Evolutionary conservation across 768 basidiomycete species (phyloP).

Genomic region (Russula virescens): DNA sequence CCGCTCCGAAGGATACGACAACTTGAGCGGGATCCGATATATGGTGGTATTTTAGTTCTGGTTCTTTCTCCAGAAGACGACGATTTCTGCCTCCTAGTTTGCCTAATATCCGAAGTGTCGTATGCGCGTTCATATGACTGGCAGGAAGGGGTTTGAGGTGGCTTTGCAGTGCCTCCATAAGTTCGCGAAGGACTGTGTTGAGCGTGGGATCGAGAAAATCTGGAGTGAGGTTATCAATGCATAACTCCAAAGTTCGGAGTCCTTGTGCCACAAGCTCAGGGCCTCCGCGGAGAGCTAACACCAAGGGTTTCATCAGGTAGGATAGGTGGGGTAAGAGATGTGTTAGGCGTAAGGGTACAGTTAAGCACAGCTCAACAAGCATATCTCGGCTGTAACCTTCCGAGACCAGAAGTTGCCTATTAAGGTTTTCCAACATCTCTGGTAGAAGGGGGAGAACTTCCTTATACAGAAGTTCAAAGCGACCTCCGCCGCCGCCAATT

Average conservation of each 20-base stretch:
- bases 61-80: slow-evolving; percentile 75
- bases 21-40: slow-evolving; percentile 67
- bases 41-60: slow-evolving; percentile 62
- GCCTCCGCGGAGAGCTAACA: slow-evolving; percentile 80
- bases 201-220: slow-evolving; percentile 97
- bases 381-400: slow-evolving; percentile 82
- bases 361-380: slow-evolving; percentile 95
- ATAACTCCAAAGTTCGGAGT: slow-evolving; percentile 92
- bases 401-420: slow-evolving; percentile 81
- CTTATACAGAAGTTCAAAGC: slow-evolving; percentile 92
- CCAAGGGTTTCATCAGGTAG: slow-evolving; percentile 94
- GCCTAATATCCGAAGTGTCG: slow-evolving; percentile 91
- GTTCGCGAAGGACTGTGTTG: slow-evolving; percentile 82
- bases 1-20: slow-evolving; percentile 68
- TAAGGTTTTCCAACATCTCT: slow-evolving; percentile 93
- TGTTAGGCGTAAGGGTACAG: slow-evolving; percentile 91
- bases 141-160: slow-evolving; percentile 87
- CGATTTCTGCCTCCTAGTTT: slow-evolving; percentile 95
- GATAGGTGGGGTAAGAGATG: slow-evolving; percentile 92
- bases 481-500: slow-evolving; percentile 85
- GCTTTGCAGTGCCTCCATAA: slow-evolving; percentile 92
- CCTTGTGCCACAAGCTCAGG: slow-evolving; percentile 93
- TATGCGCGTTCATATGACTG: slow-evolving; percentile 86
- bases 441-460: slow-evolving; percentile 94
- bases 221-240: slow-evolving; percentile 96